Conservation (phyloP, 805 yeast genomes). For the Candida chilensis region DNA sequence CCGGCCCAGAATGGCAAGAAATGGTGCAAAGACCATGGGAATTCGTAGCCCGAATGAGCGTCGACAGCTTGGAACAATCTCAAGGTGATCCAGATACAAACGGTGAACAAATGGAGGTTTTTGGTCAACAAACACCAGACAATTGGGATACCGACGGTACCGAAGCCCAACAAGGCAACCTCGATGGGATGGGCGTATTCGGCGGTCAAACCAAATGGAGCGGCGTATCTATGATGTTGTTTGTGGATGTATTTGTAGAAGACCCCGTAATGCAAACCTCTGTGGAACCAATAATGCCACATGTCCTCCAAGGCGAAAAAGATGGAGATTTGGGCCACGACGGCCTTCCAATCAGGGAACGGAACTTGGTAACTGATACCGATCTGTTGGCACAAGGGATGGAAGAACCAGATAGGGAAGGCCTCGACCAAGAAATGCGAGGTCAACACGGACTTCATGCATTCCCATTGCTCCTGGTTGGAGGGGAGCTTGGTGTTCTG, state of each 20-base stretch:
- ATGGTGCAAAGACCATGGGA: conserved; percentile 93
- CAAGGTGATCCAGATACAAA: conserved; percentile 77
- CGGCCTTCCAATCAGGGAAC: conserved; percentile 60
- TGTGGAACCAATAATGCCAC: conserved; percentile 97
- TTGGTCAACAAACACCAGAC: conserved; percentile 70
- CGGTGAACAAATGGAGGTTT: conserved; percentile 81
- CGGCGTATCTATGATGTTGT: conserved; percentile 96
- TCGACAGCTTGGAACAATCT: conserved; percentile 95
- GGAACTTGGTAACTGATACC: conserved; percentile 79
- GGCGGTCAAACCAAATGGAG: conserved; percentile 95
- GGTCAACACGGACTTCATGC: conserved; percentile 73
- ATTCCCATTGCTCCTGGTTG: conserved; percentile 83
- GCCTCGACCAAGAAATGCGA: conserved; percentile 93
- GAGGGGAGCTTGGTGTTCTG: conserved; percentile 82
- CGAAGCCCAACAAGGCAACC: conserved; percentile 83
- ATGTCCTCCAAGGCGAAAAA: conserved; percentile 86
- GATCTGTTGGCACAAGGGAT: conserved; percentile 76
- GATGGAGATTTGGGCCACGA: conserved; percentile 57
- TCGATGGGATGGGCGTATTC: conserved; percentile 97
- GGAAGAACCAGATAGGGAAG: conserved; percentile 95
- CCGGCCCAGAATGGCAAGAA: conserved; percentile 97
- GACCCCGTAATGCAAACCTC: conserved; percentile 79
- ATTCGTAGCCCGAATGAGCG: conserved; percentile 96
- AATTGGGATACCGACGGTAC: conserved; percentile 94
- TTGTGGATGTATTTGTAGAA: conserved; percentile 92